Percentiles rank a stretch among this genome's conserved stretches.
phyloP scores from a whole-genome alignment of 164 flowering plant species.

The Macadamia tetraphylla region DNA sequence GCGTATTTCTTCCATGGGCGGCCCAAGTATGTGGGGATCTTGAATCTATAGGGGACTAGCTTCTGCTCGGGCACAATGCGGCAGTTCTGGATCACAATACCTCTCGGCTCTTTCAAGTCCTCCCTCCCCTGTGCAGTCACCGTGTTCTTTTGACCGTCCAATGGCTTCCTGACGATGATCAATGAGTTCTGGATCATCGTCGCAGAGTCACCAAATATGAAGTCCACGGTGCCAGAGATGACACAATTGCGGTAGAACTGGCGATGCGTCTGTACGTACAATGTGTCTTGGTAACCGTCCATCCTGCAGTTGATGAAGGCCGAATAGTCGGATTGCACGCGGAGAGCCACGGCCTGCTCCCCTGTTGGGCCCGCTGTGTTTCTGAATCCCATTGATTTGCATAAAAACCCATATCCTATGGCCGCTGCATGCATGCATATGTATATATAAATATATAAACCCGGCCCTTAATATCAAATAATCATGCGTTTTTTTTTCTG shows the following conservation, averaged over 20 bases:
- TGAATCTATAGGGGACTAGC: constrained; percentile 24
- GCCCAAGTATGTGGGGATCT: constrained; percentile 35
- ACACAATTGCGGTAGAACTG: constrained; percentile 51
- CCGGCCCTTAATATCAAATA: too few species aligned
- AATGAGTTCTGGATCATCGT: constrained; percentile 38
- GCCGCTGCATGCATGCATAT: constrained; percentile 24
- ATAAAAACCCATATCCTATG: constrained; percentile 40
- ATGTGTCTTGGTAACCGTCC: constrained; percentile 61
- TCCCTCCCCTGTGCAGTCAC: constrained; percentile 49
- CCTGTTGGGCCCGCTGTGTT: constrained; percentile 67
- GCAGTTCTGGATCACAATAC: constrained; percentile 50
- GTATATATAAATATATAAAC: too few species aligned
- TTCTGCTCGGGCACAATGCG: constrained; percentile 40
- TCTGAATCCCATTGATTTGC: constrained; percentile 42
- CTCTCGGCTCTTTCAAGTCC: constrained; percentile 19
- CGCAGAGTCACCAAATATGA: constrained; percentile 49
- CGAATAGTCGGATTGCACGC: constrained; percentile 34
- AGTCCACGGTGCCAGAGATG: constrained; percentile 59
- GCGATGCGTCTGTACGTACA: constrained; percentile 42
- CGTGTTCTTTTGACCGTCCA: constrained; percentile 37
- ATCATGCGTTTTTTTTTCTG: too few species aligned
- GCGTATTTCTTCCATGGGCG: constrained; percentile 57
- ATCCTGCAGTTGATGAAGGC: constrained; percentile 51
- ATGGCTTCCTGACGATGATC: constrained; percentile 41
- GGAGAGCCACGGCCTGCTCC: constrained; percentile 59